Conservation (phyloP, 2,329 filamentous ascomycete genomes). For the Corinectria fuckeliana region DNA sequence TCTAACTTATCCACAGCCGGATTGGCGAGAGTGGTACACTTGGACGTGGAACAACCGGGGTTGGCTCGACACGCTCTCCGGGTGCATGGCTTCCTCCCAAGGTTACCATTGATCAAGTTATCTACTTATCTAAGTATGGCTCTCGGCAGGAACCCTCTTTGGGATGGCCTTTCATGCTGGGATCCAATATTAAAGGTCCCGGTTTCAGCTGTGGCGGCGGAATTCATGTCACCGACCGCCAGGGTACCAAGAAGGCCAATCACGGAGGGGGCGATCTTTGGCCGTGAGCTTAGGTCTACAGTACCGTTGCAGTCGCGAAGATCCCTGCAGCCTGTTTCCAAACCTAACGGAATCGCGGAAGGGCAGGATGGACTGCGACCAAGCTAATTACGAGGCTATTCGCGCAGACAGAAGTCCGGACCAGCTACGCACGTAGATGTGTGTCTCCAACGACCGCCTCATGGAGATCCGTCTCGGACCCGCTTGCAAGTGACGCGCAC, state of each 20-base stretch:
- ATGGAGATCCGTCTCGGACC: conserved; percentile 13
- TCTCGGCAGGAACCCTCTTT: conserved; percentile 17
- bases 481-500: conserved; percentile 14
- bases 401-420: not conserved
- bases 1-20: not conserved
- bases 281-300: conserved; percentile 16
- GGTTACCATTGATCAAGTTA: conserved; percentile 12
- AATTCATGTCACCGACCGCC: conserved; percentile 29
- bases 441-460: not conserved
- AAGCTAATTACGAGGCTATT: too few relatives aligned
- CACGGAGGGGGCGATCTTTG: conserved; percentile 8
- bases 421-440: conserved; percentile 3
- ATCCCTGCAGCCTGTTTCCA: conserved; percentile 20
- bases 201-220: conserved; percentile 29
- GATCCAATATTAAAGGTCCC: conserved; percentile 18
- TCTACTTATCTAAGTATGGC: too few relatives aligned
- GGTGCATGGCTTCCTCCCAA: conserved; percentile 6
- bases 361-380: not conserved
- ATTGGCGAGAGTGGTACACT: conserved; percentile 3
- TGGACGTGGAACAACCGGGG: not conserved
- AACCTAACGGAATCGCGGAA: conserved; percentile 10
- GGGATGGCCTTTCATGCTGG: conserved; percentile 7
- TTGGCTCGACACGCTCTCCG: conserved; percentile 1
- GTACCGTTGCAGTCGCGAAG: conserved; percentile 22
- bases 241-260: conserved; percentile 24